These are phyloP conservation scores for Cystobasidium tubakii DNA, from an alignment of 768 basidiomycete species.

Conservation along the genomic window DNA sequence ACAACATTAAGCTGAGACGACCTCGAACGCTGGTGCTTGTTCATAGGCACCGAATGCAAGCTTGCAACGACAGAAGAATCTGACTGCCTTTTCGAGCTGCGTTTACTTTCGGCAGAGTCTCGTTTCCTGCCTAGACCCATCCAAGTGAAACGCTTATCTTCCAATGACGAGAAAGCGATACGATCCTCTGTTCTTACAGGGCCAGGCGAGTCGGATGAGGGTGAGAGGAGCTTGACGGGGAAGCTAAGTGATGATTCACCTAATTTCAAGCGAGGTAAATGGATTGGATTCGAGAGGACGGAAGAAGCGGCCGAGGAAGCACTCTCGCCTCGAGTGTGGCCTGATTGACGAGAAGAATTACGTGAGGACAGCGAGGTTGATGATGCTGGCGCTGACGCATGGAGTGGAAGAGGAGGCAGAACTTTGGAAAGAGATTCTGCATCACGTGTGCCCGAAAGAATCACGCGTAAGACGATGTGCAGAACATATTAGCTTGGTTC, in stretches of 20 bases:
- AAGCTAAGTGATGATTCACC: background rate
- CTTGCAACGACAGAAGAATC: background rate
- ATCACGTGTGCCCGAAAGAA: background rate
- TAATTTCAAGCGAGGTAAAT: slow-evolving; percentile 13
- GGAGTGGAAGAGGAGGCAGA: slow-evolving; percentile 4
- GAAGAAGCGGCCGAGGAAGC: slow-evolving; percentile 13
- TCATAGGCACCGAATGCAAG: slow-evolving; percentile 4
- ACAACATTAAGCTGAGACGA: background rate
- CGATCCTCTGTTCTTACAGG: background rate
- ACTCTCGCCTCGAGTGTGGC: background rate
- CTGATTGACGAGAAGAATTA: background rate
- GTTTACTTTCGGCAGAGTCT: slow-evolving; percentile 5
- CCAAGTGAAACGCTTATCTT: background rate
- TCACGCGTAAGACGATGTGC: background rate
- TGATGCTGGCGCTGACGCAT: slow-evolving; percentile 12
- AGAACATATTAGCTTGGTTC: no score
- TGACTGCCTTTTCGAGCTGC: background rate
- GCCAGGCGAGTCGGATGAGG: background rate
- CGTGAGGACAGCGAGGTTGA: background rate
- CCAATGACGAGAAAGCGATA: background rate
- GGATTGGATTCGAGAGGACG: background rate
- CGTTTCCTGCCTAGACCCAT: slow-evolving; percentile 3
- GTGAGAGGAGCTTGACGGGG: background rate
- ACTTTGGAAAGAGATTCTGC: slow-evolving; percentile 20
- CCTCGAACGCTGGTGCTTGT: background rate